A percentile compares a stretch with the other conserved stretches of the same genome.
Evolutionary conservation across 2,329 filamentous ascomycete species (phyloP).

Genomic region (Teratosphaeriaceae sp.): DNA sequence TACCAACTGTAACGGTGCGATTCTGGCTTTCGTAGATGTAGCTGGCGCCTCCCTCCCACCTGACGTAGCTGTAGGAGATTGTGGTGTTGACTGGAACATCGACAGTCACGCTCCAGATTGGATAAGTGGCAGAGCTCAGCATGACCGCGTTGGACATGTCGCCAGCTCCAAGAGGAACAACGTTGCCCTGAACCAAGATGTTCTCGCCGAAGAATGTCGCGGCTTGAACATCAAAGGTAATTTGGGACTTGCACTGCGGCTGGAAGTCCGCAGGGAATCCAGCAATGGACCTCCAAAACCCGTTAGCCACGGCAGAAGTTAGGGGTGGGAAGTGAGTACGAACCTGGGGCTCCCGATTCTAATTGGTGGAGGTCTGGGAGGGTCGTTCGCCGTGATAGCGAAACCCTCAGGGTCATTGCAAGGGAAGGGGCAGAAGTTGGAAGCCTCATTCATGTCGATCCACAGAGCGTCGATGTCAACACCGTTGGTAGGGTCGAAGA

Average conservation of each 20-base stretch:
- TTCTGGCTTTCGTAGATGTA: slow-evolving; percentile 27
- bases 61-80: slow-evolving; percentile 27
- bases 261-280: slow-evolving; percentile 65
- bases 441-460: slow-evolving; percentile 64
- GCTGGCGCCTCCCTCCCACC: slow-evolving; percentile 23
- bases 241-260: slow-evolving; percentile 37
- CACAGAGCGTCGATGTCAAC: slow-evolving; percentile 66
- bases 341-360: slow-evolving; percentile 47
- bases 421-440: slow-evolving; percentile 46
- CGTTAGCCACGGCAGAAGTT: not conserved
- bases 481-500: slow-evolving; percentile 58
- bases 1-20: slow-evolving; percentile 26
- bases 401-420: slow-evolving; percentile 31
- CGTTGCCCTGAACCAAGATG: slow-evolving; percentile 26
- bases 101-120: slow-evolving; percentile 28
- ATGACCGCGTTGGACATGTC: slow-evolving; percentile 23
- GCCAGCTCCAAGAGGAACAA: slow-evolving; percentile 23
- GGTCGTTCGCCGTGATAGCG: slow-evolving; percentile 39
- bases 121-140: slow-evolving; percentile 26
- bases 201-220: slow-evolving; percentile 30
- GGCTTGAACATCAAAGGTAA: slow-evolving; percentile 29
- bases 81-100: slow-evolving; percentile 26
- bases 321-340: not conserved
- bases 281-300: slow-evolving; percentile 48
- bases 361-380: slow-evolving; percentile 57